Percentiles rank a stretch among this genome's conserved stretches.
Evolutionary conservation across 768 basidiomycete species (phyloP).

Genomic region (Boletus barrowsii): DNA sequence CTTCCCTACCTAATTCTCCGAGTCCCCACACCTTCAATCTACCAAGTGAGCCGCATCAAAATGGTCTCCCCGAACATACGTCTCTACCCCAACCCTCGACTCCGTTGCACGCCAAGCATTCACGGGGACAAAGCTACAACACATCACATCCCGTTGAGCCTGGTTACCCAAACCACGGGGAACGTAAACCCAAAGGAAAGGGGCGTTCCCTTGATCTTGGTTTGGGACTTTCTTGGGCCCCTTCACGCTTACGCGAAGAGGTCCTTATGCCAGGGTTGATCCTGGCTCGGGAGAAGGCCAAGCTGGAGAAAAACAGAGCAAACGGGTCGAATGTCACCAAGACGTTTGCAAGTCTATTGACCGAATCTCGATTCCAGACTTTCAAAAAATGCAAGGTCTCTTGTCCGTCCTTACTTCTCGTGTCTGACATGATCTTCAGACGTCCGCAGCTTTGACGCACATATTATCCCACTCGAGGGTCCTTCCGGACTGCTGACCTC

Average conservation of each 20-base stretch:
- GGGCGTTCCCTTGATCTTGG: conserved; percentile 73
- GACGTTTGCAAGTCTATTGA: conserved; percentile 34
- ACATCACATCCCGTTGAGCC: conserved; percentile 22
- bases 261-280: conserved; percentile 49
- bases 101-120: conserved; percentile 30
- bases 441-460: conserved; percentile 71
- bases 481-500: conserved; percentile 64
- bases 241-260: conserved; percentile 62
- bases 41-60: conserved; percentile 12
- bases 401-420: conserved; percentile 5
- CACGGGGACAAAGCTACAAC: conserved; percentile 24
- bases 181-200: conserved; percentile 40
- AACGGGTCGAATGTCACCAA: conserved; percentile 35
- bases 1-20: conserved; percentile 46
- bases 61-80: background rate
- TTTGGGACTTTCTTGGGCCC: conserved; percentile 70
- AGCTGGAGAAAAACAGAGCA: conserved; percentile 15
- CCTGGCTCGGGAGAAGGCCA: conserved; percentile 29
- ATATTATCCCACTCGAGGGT: conserved; percentile 73
- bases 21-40: conserved; percentile 19
- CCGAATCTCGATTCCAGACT: conserved; percentile 37
- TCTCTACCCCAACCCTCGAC: conserved; percentile 10
- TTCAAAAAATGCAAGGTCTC: conserved; percentile 62
- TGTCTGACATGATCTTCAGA: conserved; percentile 39
- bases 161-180: conserved; percentile 10